Evolutionary conservation across 768 basidiomycete genomes (phyloP), one percentile per base, ranked within the genome.

Genomic region (Termitomyces sp.): DNA sequence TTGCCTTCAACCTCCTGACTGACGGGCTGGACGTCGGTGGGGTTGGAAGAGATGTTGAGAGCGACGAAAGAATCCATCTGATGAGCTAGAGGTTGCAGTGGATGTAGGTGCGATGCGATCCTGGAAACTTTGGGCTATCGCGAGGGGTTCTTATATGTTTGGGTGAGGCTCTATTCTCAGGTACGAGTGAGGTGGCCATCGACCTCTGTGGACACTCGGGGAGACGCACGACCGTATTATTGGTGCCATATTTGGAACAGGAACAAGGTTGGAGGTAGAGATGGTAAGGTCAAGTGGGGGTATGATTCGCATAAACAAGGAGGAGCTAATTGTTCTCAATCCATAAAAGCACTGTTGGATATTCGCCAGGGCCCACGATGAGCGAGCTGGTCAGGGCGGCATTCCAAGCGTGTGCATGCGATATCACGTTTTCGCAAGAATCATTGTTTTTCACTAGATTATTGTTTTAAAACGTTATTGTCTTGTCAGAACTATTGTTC

Each of bases 41-140:
- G 47, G 11, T 49, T 17, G n/a, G 55, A 29, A 29, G 48, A 46
- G 38, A 43, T 31, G 45, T 38, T 59, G 43, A 25, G 55, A 47
- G 59, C 29, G 37, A 31, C 25, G 57, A 59, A 59, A 42, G 57
- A 49, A 51, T 59, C 57, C 47, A 59, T 59, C 51, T 20, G n/a
- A 8, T 10, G 17, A 43, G 43, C 42, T 25, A 25, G 25, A 25
- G 25, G 25, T 25, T 34, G 34, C 1, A 5, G 2, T 34, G 34
- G 7, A 34, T 4, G 34, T 34, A 34, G 34, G 34, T 34, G 34
- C 34, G 34, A 34, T 34, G 34, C 34, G 34, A 34, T 34, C 34
- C 34, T 34, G 34, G 34, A 8, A 8, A 34, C 34, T 34, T 34
- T 34, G 34, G 34, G 34, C 7, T 8, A 4, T 34, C 4, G 34